Conservation (phyloP, 495 filamentous ascomycete species). For the Terfezia boudieri region DNA sequence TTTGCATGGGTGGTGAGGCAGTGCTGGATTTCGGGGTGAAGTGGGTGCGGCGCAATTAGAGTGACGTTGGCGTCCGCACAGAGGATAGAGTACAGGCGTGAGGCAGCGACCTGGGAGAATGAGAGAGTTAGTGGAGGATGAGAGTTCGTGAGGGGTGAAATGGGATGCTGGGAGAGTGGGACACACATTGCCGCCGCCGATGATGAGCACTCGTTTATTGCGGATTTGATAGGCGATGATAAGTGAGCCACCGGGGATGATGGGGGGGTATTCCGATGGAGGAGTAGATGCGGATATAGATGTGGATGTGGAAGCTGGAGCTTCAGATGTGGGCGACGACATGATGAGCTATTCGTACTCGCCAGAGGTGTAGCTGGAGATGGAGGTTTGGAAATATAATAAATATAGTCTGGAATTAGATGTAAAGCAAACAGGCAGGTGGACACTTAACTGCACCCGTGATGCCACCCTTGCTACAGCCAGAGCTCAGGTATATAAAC, state of each 20-base stretch:
- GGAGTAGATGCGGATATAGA: not conserved
- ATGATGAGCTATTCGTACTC: not conserved
- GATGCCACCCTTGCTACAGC: no score
- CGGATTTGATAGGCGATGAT: conserved; percentile 87
- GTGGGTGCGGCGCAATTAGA: conserved; percentile 56
- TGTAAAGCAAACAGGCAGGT: no score
- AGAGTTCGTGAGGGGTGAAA: no score
- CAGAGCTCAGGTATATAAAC: no score
- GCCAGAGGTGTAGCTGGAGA: not conserved
- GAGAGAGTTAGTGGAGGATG: conserved; percentile 8
- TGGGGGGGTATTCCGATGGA: conserved; percentile 39
- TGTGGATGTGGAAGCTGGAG: not conserved
- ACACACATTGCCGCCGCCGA: conserved; percentile 77
- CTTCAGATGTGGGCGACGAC: not conserved
- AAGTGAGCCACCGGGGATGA: conserved; percentile 76
- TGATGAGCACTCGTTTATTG: conserved; percentile 59
- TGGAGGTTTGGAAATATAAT: not conserved
- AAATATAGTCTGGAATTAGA: no score
- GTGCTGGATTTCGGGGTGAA: conserved; percentile 71
- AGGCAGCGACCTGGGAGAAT: conserved; percentile 58
- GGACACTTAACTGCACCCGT: no score
- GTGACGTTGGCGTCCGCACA: conserved; percentile 85
- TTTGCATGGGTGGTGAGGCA: conserved; percentile 34
- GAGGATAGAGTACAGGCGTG: conserved; percentile 74
- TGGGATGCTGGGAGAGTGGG: not conserved